Base-by-base conservation (phyloP, 1,284 basidiomycete genomes). In the Crepidotus sp. region DNA sequence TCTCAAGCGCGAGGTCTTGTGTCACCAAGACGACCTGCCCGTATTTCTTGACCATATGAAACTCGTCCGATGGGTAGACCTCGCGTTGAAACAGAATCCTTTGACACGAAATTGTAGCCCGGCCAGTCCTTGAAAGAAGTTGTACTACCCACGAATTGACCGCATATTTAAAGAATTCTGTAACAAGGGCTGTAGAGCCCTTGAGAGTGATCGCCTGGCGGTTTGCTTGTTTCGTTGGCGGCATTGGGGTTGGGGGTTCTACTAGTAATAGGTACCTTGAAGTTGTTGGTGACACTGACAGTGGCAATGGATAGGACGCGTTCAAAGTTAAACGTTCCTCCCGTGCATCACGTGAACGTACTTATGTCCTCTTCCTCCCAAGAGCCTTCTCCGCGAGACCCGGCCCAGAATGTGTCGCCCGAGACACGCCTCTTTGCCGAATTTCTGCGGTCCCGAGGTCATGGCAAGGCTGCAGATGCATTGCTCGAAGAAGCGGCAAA, bases 41-140 rank as follows among this genome's bases (percentile, higher is more conserved):
- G 57, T 98, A 98, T 63, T 98, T 98, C 66, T 97, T 97, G 45
- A 97, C 91, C 85, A 94, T 91, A 58, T 96, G 94, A 61, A 99
- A 99, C 64, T 99, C 96, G 63, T 98, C 95, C 0, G 90, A 83
- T 1, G 96, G 94, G 61, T 98, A 99, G 22, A 99, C 90, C 42
- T 90, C 91, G 22, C 96, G 78, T 66, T 98, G 95, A 66, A 96
- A 98, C 36, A 99, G 71, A 57, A 99, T 97, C 14, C 90, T 94
- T 21, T 22, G 27, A 43, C 30, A 40, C 14, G 37, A 15, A 36
- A 36, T 34, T 11, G 15, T 25, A 17, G 26, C 21, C 36, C 31
- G 29, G 32, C 24, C n/a, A n/a, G n/a, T 35, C 36, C 34, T 40
- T 7, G 6, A 4, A 31, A 14, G 10, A 2, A 32, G 6, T 34